These are phyloP conservation scores for Astrothelium subdiscretum DNA, from an alignment of 495 filamentous ascomycete genomes.

Conservation along the genomic window DNA sequence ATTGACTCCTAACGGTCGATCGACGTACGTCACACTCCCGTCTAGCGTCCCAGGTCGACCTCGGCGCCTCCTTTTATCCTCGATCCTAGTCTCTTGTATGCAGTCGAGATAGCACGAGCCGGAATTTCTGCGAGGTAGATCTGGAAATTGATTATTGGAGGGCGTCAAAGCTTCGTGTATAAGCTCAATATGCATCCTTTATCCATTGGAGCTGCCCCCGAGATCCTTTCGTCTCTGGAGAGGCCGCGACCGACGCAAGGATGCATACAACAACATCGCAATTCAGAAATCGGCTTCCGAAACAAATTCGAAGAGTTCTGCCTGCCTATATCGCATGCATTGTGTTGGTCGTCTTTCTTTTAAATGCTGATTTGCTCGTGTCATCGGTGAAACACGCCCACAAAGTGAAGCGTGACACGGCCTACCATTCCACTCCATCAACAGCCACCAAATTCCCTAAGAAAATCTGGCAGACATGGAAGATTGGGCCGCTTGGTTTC, in stretches of 20 bases:
- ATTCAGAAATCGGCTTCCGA: neutral
- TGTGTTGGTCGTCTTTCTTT: neutral
- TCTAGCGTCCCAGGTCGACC: neutral
- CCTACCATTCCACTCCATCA: neutral
- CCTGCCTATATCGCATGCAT: neutral
- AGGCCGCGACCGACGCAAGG: neutral
- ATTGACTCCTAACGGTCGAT: neutral
- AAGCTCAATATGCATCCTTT: slow-evolving; percentile 2
- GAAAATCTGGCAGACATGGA: slow-evolving; percentile 62
- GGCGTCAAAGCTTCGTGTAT: neutral
- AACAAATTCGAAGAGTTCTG: slow-evolving; percentile 4
- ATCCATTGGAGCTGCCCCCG: neutral
- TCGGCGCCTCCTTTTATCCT: neutral
- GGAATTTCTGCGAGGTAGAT: neutral
- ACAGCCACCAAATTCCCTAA: slow-evolving; percentile 8
- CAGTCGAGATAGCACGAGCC: neutral
- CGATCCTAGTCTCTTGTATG: neutral
- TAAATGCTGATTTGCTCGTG: slow-evolving; percentile 1
- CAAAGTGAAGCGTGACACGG: slow-evolving; percentile 2
- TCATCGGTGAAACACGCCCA: slow-evolving; percentile 5
- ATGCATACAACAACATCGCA: slow-evolving; percentile 1
- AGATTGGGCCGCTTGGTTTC: slow-evolving; percentile 46
- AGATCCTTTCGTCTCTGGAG: neutral
- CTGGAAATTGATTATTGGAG: neutral
- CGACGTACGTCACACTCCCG: neutral